Conservation (phyloP, 2,329 filamentous ascomycete genomes). For the Purpureocillium lavendulum region DNA sequence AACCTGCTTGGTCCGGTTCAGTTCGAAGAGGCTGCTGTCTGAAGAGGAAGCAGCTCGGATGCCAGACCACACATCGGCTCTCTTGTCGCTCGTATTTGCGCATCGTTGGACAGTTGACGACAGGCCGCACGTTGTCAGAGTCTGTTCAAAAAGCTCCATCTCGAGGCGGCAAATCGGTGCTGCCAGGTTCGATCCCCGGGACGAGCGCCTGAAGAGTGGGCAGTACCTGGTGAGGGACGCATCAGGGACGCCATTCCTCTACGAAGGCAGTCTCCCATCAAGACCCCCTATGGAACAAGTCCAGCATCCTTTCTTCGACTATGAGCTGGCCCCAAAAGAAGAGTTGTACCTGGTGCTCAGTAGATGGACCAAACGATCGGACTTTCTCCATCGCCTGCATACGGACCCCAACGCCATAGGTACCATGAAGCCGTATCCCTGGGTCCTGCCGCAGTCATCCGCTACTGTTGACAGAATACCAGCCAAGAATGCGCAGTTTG, state of each 20-base stretch:
- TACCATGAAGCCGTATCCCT: slow-evolving; percentile 32
- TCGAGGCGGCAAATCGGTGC: slow-evolving; percentile 21
- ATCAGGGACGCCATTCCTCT: slow-evolving; percentile 28
- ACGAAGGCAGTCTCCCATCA: slow-evolving; percentile 27
- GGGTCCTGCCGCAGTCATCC: slow-evolving; percentile 35
- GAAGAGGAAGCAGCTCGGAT: slow-evolving; percentile 7
- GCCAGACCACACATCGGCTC: slow-evolving; percentile 34
- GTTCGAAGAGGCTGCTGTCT: slow-evolving; percentile 9
- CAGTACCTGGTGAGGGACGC: slow-evolving; percentile 32
- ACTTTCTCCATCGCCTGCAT: slow-evolving; percentile 44
- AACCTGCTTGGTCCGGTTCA: slow-evolving; percentile 23
- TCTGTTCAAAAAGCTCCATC: slow-evolving; percentile 21
- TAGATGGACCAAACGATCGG: slow-evolving; percentile 45
- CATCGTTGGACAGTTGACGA: slow-evolving; percentile 35
- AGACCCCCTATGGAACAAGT: slow-evolving; percentile 36
- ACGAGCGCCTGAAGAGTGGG: slow-evolving; percentile 11
- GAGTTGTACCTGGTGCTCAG: slow-evolving; percentile 39
- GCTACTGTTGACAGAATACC: slow-evolving; percentile 43
- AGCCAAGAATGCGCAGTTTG: slow-evolving; percentile 36
- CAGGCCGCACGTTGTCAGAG: slow-evolving; percentile 32
- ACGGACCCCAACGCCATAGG: slow-evolving; percentile 9
- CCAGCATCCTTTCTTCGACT: slow-evolving; percentile 24
- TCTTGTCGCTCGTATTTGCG: slow-evolving; percentile 38
- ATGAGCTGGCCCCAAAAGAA: slow-evolving; percentile 31
- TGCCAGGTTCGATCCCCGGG: slow-evolving; percentile 13